Conservation (phyloP, 2,329 filamentous ascomycete species). For the Verticillium nubilum region DNA sequence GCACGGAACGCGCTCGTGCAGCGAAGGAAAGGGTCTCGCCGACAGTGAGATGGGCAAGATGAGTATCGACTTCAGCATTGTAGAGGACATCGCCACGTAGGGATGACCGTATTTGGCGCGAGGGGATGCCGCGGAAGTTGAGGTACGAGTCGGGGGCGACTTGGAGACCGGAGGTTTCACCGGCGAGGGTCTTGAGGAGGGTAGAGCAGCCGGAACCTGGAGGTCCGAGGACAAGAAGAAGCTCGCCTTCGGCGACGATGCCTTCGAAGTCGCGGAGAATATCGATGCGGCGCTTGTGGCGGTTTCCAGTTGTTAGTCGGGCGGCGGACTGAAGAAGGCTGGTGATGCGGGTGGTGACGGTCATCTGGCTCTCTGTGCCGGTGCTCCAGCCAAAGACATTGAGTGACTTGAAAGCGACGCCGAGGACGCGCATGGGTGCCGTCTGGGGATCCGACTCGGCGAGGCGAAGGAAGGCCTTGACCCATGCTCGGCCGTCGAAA, state of each 20-base stretch:
- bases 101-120: neutral
- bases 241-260: slow-evolving; percentile 38
- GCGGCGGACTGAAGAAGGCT: slow-evolving; percentile 22
- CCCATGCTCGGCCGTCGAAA: slow-evolving; percentile 19
- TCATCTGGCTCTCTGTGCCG: slow-evolving; percentile 16
- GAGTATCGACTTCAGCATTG: slow-evolving; percentile 40
- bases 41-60: slow-evolving; percentile 53
- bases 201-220: slow-evolving; percentile 57
- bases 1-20: slow-evolving; percentile 45
- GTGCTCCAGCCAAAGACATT: slow-evolving; percentile 18
- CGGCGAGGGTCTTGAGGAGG: slow-evolving; percentile 51
- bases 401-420: slow-evolving; percentile 18
- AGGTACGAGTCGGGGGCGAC: slow-evolving; percentile 17
- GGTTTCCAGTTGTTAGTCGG: neutral
- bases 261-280: slow-evolving; percentile 23
- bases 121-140: slow-evolving; percentile 7
- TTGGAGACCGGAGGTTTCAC: slow-evolving; percentile 15
- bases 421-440: slow-evolving; percentile 15
- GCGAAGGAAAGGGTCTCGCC: slow-evolving; percentile 58
- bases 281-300: slow-evolving; percentile 11
- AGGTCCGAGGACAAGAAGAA: slow-evolving; percentile 53
- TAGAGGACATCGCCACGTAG: neutral
- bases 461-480: slow-evolving; percentile 16
- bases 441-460: slow-evolving; percentile 14
- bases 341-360: slow-evolving; percentile 18